phyloP scores from a whole-genome alignment of 345 rosid genomes.

The Eucalyptus marginata region DNA sequence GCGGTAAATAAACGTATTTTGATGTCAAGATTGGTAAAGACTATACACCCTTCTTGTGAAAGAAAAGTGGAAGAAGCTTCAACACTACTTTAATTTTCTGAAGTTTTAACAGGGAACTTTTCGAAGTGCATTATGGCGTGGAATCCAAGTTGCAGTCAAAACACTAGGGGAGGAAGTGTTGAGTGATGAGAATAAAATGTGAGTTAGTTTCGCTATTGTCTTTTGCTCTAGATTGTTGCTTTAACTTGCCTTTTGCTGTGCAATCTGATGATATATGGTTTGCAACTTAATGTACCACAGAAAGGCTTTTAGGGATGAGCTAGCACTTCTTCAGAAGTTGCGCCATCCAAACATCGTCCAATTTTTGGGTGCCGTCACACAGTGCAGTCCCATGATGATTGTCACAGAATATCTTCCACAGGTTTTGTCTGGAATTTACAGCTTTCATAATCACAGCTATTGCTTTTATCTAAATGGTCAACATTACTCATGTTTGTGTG shows the following conservation, averaged over 20 bases:
- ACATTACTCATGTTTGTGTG: background rate
- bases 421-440: constrained; percentile 15
- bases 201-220: constrained; percentile 14
- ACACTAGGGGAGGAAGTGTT: constrained; percentile 67
- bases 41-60: background rate
- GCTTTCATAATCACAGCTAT: background rate
- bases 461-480: background rate
- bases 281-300: constrained; percentile 9
- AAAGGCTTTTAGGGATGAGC: constrained; percentile 77
- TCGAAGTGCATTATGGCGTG: constrained; percentile 76
- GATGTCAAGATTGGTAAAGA: background rate
- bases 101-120: constrained; percentile 52
- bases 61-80: background rate
- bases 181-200: constrained; percentile 68
- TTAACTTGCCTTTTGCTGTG: background rate
- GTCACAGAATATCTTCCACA: constrained; percentile 69
- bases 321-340: constrained; percentile 70
- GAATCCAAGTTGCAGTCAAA: constrained; percentile 77
- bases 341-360: constrained; percentile 88
- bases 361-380: constrained; percentile 85
- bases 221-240: background rate
- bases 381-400: constrained; percentile 83
- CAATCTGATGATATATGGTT: background rate
- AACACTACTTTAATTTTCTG: background rate
- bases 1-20: background rate